Evolutionary conservation across 169 alveolate species (phyloP), one percentile per base, ranked within the genome.

Genomic region (Plasmodium sp.): DNA sequence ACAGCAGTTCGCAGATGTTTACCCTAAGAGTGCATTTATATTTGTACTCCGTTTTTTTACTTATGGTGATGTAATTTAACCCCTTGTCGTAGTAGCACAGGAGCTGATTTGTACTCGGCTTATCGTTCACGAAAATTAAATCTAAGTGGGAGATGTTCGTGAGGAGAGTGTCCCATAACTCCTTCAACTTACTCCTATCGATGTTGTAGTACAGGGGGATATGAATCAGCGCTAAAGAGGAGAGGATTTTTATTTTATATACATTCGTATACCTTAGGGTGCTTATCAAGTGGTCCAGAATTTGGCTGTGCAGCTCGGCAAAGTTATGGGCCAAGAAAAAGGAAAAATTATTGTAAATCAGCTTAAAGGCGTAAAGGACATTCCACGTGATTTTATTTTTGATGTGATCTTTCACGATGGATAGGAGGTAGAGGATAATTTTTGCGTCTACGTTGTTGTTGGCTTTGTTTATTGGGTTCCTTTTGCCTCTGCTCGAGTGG

Each of bases 381-480:
- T 92, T 92, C 95, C 95, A 92, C 9, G 92, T 92, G 14, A 92
- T 92, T 92, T 92, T 92, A 56, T 92, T 92, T 54, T 92, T 92
- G 72, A 83, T 83, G 83, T 92, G 84, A 22, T 92, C 84, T 16
- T 92, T 81, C 33, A 92, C 74, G 7, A 92, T 73, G 5, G 95
- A 92, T 92, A 92, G 58, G 18, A 92, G 84, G 77, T 92, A 92
- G 54, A 92, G 83, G n/a, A 92, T 92, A 71, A 92, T 92, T 74
- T 83, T 81, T 36, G 83, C 75, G n/a, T 82, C 95, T 1, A 92
- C 81, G 82, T 92, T 92, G 48, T 82, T 67, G 77, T 27, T 92
- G 7, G 83, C 73, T 41, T 80, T 88, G 72, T 88, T 36, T 58
- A 41, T 48, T 12, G 34, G 18, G 81, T 18, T 41, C 16, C 36